Evolutionary conservation across 495 filamentous ascomycete genomes (phyloP).

Genomic region (Glonium stellatum): DNA sequence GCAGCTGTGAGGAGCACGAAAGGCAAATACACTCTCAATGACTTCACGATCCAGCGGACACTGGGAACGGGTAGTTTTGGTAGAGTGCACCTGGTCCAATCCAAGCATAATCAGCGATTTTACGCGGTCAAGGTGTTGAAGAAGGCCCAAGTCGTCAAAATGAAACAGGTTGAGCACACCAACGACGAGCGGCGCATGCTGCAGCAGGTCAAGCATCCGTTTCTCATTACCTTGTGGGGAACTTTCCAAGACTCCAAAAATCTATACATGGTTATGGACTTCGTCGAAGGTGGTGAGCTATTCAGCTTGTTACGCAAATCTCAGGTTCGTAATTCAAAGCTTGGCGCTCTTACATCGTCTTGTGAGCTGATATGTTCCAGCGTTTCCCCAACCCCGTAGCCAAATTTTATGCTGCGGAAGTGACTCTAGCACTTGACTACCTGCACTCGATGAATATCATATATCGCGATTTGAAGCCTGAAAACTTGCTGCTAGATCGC

Average conservation of each 20-base stretch:
- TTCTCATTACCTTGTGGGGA: constrained; percentile 95
- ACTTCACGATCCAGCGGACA: constrained; percentile 83
- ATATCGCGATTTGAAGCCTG: constrained; percentile 94
- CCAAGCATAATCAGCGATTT: constrained; percentile 91
- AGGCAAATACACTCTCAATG: constrained; percentile 91
- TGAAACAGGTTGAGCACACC: constrained; percentile 99
- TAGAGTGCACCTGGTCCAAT: constrained; percentile 91
- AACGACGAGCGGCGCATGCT: constrained; percentile 96
- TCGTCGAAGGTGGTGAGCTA: constrained; percentile 97
- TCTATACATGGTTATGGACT: constrained; percentile 99
- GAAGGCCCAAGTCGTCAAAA: constrained; percentile 97
- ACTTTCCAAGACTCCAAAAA: constrained; percentile 95
- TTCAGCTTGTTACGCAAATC: constrained; percentile 94
- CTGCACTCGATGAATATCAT: constrained; percentile 93
- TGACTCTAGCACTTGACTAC: constrained; percentile 91
- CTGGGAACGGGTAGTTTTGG: constrained; percentile 96
- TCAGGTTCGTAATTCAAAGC: constrained; percentile 59
- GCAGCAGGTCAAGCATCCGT: constrained; percentile 90
- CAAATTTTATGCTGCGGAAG: constrained; percentile 98
- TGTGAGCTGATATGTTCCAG: constrained; percentile 40
- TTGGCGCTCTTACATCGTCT: not conserved
- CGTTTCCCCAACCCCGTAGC: constrained; percentile 98
- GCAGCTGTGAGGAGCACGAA: constrained; percentile 62
- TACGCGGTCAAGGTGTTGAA: constrained; percentile 98
- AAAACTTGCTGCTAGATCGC: constrained; percentile 89